phyloP scores from a whole-genome alignment of 2,329 filamentous ascomycete species.

The Penicillium sp. region DNA sequence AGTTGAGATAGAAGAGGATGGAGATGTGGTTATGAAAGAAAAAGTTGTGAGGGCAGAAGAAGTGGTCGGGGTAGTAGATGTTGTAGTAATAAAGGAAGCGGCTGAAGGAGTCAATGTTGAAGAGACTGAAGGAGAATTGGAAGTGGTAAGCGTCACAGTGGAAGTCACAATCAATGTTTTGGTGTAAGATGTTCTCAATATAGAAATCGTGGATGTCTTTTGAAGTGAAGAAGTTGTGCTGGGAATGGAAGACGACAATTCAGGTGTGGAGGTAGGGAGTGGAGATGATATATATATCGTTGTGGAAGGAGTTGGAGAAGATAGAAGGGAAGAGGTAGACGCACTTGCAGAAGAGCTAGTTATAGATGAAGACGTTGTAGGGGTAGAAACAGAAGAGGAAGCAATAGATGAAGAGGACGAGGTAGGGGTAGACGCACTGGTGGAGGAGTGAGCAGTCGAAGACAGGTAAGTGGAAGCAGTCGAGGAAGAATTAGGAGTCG shows the following conservation, averaged over 20 bases:
- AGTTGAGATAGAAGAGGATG: conserved; percentile 12
- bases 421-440: conserved; percentile 13
- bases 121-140: conserved; percentile 11
- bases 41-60: conserved; percentile 10
- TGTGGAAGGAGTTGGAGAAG: conserved; percentile 12
- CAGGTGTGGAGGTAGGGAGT: neutral
- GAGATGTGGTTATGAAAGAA: conserved; percentile 4
- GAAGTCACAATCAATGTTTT: neutral
- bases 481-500: conserved; percentile 19
- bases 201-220: neutral
- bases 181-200: neutral
- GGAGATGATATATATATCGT: neutral
- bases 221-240: neutral
- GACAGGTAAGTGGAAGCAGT: conserved; percentile 18
- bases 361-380: conserved; percentile 23
- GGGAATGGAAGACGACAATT: neutral
- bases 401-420: conserved; percentile 11
- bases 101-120: conserved; percentile 19
- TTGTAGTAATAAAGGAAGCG: conserved; percentile 21
- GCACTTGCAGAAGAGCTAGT: conserved; percentile 23
- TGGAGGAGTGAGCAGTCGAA: conserved; percentile 17
- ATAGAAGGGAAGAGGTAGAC: conserved; percentile 16
- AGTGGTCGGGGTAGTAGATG: conserved; percentile 13
- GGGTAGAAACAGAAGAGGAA: conserved; percentile 19
- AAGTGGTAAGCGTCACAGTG: conserved; percentile 8